These are phyloP conservation scores for Pseudocohnilembus persalinus DNA, from an alignment of 169 alveolate species.

Conservation along the genomic window DNA sequence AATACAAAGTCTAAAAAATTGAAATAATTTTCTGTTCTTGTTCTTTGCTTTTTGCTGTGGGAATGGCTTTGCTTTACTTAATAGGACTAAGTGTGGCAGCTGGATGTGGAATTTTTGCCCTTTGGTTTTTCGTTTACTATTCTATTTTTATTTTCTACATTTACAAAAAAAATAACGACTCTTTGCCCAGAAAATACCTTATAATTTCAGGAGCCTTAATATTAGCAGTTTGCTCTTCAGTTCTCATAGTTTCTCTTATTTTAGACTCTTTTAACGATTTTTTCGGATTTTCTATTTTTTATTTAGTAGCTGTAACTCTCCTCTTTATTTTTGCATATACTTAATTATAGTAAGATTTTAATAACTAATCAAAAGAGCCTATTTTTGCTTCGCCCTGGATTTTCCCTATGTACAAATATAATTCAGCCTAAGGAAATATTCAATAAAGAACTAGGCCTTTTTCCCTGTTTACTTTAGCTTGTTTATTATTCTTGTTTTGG, in stretches of 20 bases:
- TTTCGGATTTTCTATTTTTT: constrained; percentile 41
- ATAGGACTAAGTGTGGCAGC: background rate
- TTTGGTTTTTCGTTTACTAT: constrained; percentile 35
- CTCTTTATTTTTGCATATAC: constrained; percentile 2
- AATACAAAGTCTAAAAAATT: background rate
- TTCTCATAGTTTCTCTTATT: constrained; percentile 21
- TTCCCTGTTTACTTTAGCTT: constrained; percentile 9
- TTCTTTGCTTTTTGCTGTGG: constrained; percentile 4
- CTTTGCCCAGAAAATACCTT: constrained; percentile 42
- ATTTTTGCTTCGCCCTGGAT: constrained; percentile 69
- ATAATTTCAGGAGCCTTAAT: constrained; percentile 4
- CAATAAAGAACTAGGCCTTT: constrained; percentile 28
- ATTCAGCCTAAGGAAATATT: constrained; percentile 46
- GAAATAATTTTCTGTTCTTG: background rate
- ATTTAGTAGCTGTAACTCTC: background rate
- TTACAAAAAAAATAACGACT: constrained; percentile 41
- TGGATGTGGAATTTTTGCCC: constrained; percentile 3
- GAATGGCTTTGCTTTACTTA: background rate
- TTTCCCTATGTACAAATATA: constrained; percentile 63
- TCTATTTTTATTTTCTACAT: constrained; percentile 23
- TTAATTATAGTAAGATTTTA: constrained; percentile 18
- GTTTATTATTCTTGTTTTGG: constrained; percentile 45
- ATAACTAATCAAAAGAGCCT: constrained; percentile 39
- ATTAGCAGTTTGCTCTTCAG: background rate
- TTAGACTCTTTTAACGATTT: constrained; percentile 26